Evolutionary conservation across 2,329 filamentous ascomycete genomes (phyloP).

Genomic region (Pseudogymnoascus sp.): DNA sequence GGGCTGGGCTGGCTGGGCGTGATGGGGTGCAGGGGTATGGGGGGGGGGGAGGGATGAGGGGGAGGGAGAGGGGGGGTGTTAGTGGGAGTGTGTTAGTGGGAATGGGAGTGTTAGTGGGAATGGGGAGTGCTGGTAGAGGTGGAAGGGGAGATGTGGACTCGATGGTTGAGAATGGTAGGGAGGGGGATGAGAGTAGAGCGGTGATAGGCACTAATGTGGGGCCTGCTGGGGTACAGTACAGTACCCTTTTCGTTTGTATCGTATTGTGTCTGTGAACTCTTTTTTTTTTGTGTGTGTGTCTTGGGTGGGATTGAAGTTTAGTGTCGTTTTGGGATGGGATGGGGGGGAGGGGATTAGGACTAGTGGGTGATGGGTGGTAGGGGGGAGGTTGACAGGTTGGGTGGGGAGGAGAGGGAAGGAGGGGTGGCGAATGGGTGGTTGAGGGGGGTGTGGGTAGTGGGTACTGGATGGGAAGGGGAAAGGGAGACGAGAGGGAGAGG

Average conservation of each 20-base stretch:
- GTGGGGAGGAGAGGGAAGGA: slow-evolving; percentile 16
- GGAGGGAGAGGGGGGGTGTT: no score
- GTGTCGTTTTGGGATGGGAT: slow-evolving; percentile 16
- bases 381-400: slow-evolving; percentile 20
- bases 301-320: slow-evolving; percentile 8
- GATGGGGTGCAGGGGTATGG: no score
- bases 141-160: no score
- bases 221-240: background rate
- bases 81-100: background rate
- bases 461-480: background rate
- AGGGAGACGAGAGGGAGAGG: background rate
- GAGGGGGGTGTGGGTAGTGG: background rate
- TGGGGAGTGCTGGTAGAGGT: no score
- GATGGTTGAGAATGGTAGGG: no score
- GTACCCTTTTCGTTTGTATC: background rate
- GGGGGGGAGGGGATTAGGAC: slow-evolving; percentile 14
- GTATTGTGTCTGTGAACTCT: no score
- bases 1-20: no score
- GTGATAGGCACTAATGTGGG: background rate
- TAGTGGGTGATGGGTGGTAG: slow-evolving; percentile 17
- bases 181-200: no score
- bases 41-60: no score
- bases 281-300: background rate
- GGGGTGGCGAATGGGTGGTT: slow-evolving; percentile 1
- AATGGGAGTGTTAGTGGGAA: no score